Base-by-base conservation (phyloP, 345 rosid species). In the Crucihimalaya himalaica region DNA sequence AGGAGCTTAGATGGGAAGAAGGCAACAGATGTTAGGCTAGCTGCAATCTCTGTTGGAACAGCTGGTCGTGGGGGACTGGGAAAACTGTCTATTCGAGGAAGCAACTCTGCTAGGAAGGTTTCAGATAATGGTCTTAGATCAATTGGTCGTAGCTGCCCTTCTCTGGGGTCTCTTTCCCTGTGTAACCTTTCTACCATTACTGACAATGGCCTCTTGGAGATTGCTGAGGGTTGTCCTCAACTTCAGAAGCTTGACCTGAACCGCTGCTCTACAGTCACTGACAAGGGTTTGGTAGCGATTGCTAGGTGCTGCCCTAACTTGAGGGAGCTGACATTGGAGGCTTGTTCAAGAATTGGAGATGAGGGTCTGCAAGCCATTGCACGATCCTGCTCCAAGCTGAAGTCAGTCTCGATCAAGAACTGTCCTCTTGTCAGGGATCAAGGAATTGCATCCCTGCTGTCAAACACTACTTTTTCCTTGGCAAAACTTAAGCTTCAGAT, bases 1-100 rank as follows among this genome's bases (percentile, higher is more conserved):
- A 86, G 99, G 80, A 84, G 78, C 71, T 81, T 95, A 82, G 96
- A 89, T 78, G 99, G 96, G 65, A 87, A 86, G 82, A 95, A 88
- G 74, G 97, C 97, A 5, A 92, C 93, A 0, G 99, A 95, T 80
- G 68, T 87, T 42, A 86, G 92, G 76, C 88, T 95, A 65, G 92
- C 99, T 63, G 86, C 99, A 0, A 84, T 95, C 12, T 86, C 94
- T 40, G 96, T 95, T 37, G 98, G 99, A 63, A 87, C 97, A 54
- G 89, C 96, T 54, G 71, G 78, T 18, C 89, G 86, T 50, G 99
- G 99, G 16, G 98, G 99, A 13, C 67, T 95, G 45, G 96, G 90
- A 8, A 92, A 95, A 66, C 89, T 95, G 29, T 72, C 77, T 5
- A 75, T 95, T 16, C 73, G 83, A 10, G 99, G 96, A 70, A 83